These are phyloP conservation scores for Chlorella vulgaris DNA, from an alignment of 139 green algal genomes.

Conservation along the genomic window DNA sequence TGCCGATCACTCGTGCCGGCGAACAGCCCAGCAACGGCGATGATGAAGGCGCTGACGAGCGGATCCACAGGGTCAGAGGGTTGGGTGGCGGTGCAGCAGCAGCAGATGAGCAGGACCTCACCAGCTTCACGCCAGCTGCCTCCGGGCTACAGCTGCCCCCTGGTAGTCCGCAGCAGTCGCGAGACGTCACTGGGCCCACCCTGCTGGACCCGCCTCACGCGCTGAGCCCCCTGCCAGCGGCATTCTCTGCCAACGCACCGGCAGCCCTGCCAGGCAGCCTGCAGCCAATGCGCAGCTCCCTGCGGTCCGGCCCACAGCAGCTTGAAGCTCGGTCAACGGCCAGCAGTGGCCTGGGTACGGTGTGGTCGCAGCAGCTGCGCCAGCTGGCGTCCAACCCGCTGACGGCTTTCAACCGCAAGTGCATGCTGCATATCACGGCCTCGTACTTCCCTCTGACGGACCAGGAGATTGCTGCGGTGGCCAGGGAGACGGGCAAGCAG, in stretches of 20 bases:
- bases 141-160: too few species aligned
- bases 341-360: background rate
- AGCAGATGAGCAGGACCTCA: too few species aligned
- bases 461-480: conserved; percentile 1
- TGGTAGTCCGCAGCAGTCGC: too few species aligned
- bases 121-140: too few species aligned
- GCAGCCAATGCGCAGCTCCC: background rate
- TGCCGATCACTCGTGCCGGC: background rate
- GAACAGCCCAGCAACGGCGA: background rate
- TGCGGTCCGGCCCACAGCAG: background rate
- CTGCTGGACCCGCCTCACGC: too few species aligned
- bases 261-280: background rate
- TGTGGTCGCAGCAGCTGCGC: background rate
- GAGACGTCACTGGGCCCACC: too few species aligned
- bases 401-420: background rate
- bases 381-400: background rate
- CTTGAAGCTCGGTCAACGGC: background rate
- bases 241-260: too few species aligned
- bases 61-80: background rate
- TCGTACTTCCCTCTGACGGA: background rate
- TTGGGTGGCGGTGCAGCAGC: too few species aligned
- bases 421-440: conserved; percentile 29
- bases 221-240: too few species aligned
- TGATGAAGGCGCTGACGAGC: background rate
- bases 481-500: background rate